Conservation (phyloP, 805 yeast species). For the Naumovozyma castellii region DNA sequence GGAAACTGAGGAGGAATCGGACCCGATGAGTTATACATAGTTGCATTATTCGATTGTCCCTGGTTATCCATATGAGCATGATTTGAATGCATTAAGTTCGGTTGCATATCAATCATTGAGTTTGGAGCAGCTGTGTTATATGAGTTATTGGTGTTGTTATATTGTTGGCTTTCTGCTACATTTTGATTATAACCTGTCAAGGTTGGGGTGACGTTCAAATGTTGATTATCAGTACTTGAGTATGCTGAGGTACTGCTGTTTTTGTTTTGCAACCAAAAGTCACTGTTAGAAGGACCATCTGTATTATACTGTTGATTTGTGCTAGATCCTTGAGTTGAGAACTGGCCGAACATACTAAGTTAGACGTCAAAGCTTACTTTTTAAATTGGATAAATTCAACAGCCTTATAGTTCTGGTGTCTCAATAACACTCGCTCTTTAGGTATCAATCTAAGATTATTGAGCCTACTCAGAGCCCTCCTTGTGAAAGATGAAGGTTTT, state of each 20-base stretch:
- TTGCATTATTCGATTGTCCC: neutral
- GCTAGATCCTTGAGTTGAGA: neutral
- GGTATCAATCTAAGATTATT: no score
- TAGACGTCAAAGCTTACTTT: no score
- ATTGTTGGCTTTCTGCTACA: no score
- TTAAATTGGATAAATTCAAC: no score
- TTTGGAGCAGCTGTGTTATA: no score
- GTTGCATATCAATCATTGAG: no score
- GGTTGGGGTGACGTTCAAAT: neutral
- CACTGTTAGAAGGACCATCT: neutral
- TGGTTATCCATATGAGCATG: neutral
- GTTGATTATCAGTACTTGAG: neutral
- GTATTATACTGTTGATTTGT: neutral
- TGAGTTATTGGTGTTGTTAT: no score
- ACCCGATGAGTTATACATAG: neutral
- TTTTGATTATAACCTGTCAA: neutral
- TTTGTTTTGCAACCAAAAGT: neutral
- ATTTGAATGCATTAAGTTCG: no score
- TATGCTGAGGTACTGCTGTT: neutral
- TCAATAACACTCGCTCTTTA: no score
- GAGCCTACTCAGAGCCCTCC: no score
- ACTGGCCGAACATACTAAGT: neutral
- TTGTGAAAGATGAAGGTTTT: no score
- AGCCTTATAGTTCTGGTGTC: no score
- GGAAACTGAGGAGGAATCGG: neutral